A percentile compares a stretch with the other conserved stretches of the same genome.
Conservation (phyloP, 2,329 filamentous ascomycete species). For the Ascomycota sp. region DNA sequence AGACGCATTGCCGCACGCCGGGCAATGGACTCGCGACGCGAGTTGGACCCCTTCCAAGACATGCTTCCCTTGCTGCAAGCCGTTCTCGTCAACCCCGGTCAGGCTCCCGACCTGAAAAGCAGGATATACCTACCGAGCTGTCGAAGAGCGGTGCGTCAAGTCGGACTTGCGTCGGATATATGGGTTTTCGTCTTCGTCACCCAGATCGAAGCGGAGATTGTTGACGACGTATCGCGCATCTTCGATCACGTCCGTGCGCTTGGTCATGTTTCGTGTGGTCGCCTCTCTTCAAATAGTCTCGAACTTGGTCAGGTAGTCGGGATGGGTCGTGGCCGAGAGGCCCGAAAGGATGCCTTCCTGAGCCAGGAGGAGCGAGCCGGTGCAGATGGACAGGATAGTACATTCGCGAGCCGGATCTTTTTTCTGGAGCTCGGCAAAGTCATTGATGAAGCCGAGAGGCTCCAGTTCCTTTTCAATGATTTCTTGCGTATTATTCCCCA, state of each 20-base stretch:
- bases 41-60: slow-evolving; percentile 55
- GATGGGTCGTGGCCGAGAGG: slow-evolving; percentile 63
- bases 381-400: slow-evolving; percentile 62
- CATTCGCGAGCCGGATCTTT: slow-evolving; percentile 61
- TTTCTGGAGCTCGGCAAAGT: slow-evolving; percentile 63
- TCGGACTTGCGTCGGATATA: slow-evolving; percentile 63
- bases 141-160: slow-evolving; percentile 37
- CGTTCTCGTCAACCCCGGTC: neutral
- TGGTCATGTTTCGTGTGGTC: slow-evolving; percentile 45
- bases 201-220: slow-evolving; percentile 72
- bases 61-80: slow-evolving; percentile 55
- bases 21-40: slow-evolving; percentile 59
- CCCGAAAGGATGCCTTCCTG: slow-evolving; percentile 59
- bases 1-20: slow-evolving; percentile 59
- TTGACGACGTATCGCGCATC: slow-evolving; percentile 73
- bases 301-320: slow-evolving; percentile 59
- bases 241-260: slow-evolving; percentile 68
- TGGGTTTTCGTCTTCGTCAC: slow-evolving; percentile 63
- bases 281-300: slow-evolving; percentile 65
- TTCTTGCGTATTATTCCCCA: slow-evolving; percentile 46
- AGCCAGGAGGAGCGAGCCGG: slow-evolving; percentile 58
- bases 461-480: slow-evolving; percentile 48
- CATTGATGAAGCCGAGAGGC: slow-evolving; percentile 51
- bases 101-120: neutral
- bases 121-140: slow-evolving; percentile 29